These are phyloP conservation scores for Termitomyces sp. DNA, from an alignment of 768 basidiomycete species.

Conservation along the genomic window DNA sequence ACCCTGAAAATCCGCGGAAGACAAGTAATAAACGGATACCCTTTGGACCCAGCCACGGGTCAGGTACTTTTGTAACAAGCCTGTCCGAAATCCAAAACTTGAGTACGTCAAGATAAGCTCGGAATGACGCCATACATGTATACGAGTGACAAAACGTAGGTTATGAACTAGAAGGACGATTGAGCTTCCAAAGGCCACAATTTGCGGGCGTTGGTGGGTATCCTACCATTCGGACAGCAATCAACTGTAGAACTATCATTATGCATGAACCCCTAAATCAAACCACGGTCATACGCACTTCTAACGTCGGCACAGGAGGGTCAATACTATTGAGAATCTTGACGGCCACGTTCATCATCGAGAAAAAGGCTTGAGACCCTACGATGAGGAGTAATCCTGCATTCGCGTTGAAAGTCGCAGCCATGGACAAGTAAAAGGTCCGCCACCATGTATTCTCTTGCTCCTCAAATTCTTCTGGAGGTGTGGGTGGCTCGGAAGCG, in stretches of 20 bases:
- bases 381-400: conserved; percentile 58
- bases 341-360: conserved; percentile 59
- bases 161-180: conserved; percentile 36
- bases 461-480: conserved; percentile 2
- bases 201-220: not conserved
- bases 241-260: conserved; percentile 30
- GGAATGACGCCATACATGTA: conserved; percentile 41
- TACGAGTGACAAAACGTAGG: conserved; percentile 44
- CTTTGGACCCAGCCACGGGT: conserved; percentile 69
- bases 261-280: not conserved
- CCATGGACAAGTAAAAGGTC: not conserved
- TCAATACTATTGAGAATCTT: conserved; percentile 59
- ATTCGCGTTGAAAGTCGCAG: conserved; percentile 32
- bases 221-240: conserved; percentile 57
- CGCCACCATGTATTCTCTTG: conserved; percentile 5
- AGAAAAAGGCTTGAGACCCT: conserved; percentile 54
- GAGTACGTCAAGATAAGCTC: not conserved
- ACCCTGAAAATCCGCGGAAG: conserved; percentile 65
- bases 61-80: conserved; percentile 34
- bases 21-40: conserved; percentile 57
- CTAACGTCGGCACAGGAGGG: conserved; percentile 52
- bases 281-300: conserved; percentile 31
- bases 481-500: conserved; percentile 5
- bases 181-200: conserved; percentile 1
- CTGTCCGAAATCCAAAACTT: conserved; percentile 17